Conservation (phyloP, 495 filamentous ascomycete genomes). For the Hypoxylon subgilvum region DNA sequence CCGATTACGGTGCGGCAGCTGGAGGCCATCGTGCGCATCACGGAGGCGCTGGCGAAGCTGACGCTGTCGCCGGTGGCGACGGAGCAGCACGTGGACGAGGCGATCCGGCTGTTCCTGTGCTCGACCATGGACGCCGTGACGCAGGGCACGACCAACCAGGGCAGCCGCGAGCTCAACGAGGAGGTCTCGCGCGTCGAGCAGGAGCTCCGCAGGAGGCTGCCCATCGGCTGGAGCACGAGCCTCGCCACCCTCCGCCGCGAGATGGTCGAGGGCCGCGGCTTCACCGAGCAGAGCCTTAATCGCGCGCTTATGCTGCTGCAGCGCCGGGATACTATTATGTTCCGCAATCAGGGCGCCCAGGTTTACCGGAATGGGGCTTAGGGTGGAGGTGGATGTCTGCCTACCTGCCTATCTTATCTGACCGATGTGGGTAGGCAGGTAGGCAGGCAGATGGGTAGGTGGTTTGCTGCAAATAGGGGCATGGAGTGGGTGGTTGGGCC, state of each 20-base stretch:
- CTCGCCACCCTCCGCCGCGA: slow-evolving; percentile 84
- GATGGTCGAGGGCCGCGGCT: slow-evolving; percentile 87
- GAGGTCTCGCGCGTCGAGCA: slow-evolving; percentile 88
- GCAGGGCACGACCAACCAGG: slow-evolving; percentile 79
- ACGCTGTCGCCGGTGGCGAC: slow-evolving; percentile 82
- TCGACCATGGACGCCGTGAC: slow-evolving; percentile 98
- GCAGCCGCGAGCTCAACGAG: slow-evolving; percentile 85
- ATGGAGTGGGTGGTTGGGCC: slow-evolving; percentile 19
- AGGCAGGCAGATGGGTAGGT: neutral
- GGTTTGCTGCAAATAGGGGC: neutral
- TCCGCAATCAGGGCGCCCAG: slow-evolving; percentile 85
- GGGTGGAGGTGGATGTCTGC: neutral
- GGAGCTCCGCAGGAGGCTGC: slow-evolving; percentile 84
- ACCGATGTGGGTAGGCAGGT: neutral
- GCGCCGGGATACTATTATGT: slow-evolving; percentile 87
- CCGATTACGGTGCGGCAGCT: slow-evolving; percentile 98
- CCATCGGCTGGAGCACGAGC: slow-evolving; percentile 94
- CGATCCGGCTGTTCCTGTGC: slow-evolving; percentile 95
- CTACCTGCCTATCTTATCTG: neutral
- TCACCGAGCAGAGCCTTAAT: slow-evolving; percentile 82
- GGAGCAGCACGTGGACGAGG: slow-evolving; percentile 94
- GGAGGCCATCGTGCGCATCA: slow-evolving; percentile 96
- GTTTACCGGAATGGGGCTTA: slow-evolving; percentile 74
- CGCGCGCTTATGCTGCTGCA: slow-evolving; percentile 85
- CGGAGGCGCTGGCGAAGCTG: slow-evolving; percentile 92